A percentile compares a stretch with the other conserved stretches of the same genome.
These are phyloP conservation scores for Amanita muscaria DNA, from an alignment of 768 basidiomycete genomes.

Conservation along the genomic window DNA sequence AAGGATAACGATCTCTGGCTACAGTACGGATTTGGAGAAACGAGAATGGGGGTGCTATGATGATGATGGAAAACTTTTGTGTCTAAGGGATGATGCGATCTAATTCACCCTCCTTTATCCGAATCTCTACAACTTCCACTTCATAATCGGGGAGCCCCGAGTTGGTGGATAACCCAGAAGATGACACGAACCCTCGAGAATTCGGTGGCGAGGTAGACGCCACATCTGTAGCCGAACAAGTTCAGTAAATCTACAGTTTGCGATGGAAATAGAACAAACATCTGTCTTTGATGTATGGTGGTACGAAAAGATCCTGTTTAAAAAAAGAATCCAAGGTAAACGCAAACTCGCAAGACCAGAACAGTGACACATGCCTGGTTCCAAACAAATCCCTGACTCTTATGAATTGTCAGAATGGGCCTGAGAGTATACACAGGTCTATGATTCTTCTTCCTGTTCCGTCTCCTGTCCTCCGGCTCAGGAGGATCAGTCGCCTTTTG, in stretches of 20 bases:
- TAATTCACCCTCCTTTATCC: slow-evolving; percentile 71
- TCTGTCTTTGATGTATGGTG: slow-evolving; percentile 85
- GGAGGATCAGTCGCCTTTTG: slow-evolving; percentile 71
- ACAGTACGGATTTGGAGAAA: too few relatives aligned
- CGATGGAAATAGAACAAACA: slow-evolving; percentile 44
- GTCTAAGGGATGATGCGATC: slow-evolving; percentile 62
- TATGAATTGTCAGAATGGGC: slow-evolving; percentile 80
- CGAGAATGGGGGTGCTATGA: background rate
- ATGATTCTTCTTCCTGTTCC: slow-evolving; percentile 47
- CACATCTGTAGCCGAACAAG: slow-evolving; percentile 48
- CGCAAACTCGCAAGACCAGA: background rate
- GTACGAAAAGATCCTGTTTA: slow-evolving; percentile 80
- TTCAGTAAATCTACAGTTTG: too few relatives aligned
- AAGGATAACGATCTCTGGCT: too few relatives aligned
- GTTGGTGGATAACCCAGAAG: slow-evolving; percentile 59
- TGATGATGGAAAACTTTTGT: background rate
- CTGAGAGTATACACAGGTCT: slow-evolving; percentile 54
- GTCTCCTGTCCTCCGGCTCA: slow-evolving; percentile 40
- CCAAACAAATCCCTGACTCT: slow-evolving; percentile 86
- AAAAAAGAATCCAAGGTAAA: slow-evolving; percentile 4
- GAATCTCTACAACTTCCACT: slow-evolving; percentile 82
- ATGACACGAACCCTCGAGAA: slow-evolving; percentile 54
- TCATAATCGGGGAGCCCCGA: slow-evolving; percentile 68
- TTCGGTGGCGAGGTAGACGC: slow-evolving; percentile 79
- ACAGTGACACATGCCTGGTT: slow-evolving; percentile 54